Base-by-base conservation (phyloP, 306 rosid species). In the Malus asiatica region DNA sequence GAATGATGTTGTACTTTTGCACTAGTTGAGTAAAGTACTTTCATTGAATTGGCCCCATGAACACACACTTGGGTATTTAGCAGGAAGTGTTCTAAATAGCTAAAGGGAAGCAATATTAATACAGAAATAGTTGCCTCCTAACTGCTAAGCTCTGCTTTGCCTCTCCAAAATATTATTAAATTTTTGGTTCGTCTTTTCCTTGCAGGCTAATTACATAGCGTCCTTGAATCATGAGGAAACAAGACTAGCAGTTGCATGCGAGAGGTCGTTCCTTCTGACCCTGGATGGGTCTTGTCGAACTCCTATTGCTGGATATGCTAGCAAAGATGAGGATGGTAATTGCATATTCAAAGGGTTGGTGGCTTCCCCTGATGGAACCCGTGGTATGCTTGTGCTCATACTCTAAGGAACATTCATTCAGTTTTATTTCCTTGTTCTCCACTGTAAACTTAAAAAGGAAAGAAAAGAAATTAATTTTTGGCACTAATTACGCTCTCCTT, bases 231-330 rank as follows among this genome's bases (percentile, higher is more conserved):
- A 93, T 46, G 94, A 93, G 85, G 97, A 93, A 80, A 93, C 97
- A 33, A 87, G 97, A 78, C 79, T 90, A 62, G 96, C 96, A 14
- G 90, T 93, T 77, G 86, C 88, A 45, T 87, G 93, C 59, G 97
- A 93, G 92, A 86, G 97, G 87, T 92, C 90, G 60, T 93, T 90
- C 68, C 93, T 93, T 63, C 22, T 62, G 87, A 93, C 91, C 44
- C 73, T 93, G 57, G 96, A 93, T 72, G 97, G 97, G 55, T 93
- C 97, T 46, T 93, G 96, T 81, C 96, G 96, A 42, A 93, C 97
- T 64, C 97, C 97, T 23, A 93, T 93, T 52, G 97, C 96, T 1
- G 96, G 97, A 63, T 93, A 93, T 80, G 97, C 97, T 57, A 78
- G 81, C 78, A 90, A 85, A 83, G 92, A 77, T 44, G 90, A 77